Conservation (phyloP, 2,329 filamentous ascomycete genomes). For the Fusarium sp. region DNA sequence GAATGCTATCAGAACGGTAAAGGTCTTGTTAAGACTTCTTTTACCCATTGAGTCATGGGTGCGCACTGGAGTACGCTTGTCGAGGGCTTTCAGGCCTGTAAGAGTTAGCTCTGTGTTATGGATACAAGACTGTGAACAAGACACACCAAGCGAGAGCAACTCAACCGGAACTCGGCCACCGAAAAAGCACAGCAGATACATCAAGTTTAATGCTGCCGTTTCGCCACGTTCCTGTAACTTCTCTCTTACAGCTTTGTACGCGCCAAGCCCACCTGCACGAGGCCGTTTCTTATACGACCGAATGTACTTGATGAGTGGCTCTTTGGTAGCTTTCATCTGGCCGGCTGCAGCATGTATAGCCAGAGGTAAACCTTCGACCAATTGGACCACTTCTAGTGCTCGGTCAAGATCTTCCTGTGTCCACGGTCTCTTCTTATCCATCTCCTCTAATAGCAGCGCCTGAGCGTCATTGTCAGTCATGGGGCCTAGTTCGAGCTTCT, state of each 20-base stretch:
- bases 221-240: conserved; percentile 45
- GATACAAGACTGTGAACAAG: background rate
- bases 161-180: conserved; percentile 44
- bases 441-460: conserved; percentile 41
- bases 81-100: conserved; percentile 39
- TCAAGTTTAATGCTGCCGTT: conserved; percentile 43
- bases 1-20: conserved; percentile 45
- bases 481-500: conserved; percentile 42
- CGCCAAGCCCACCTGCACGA: conserved; percentile 37
- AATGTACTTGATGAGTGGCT: conserved; percentile 46
- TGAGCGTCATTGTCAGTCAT: conserved; percentile 37
- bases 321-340: conserved; percentile 41
- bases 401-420: conserved; percentile 38
- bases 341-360: conserved; percentile 42
- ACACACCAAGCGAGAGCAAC: conserved; percentile 43
- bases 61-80: conserved; percentile 43
- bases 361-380: conserved; percentile 41
- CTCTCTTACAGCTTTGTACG: conserved; percentile 43
- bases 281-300: conserved; percentile 42
- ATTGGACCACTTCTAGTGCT: conserved; percentile 37
- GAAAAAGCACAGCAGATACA: conserved; percentile 46
- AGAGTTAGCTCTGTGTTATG: background rate
- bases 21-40: conserved; percentile 46
- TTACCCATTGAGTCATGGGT: conserved; percentile 38
- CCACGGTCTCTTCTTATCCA: conserved; percentile 44